Conservation (phyloP, 441 rosid species). For the Melastoma candidum region DNA sequence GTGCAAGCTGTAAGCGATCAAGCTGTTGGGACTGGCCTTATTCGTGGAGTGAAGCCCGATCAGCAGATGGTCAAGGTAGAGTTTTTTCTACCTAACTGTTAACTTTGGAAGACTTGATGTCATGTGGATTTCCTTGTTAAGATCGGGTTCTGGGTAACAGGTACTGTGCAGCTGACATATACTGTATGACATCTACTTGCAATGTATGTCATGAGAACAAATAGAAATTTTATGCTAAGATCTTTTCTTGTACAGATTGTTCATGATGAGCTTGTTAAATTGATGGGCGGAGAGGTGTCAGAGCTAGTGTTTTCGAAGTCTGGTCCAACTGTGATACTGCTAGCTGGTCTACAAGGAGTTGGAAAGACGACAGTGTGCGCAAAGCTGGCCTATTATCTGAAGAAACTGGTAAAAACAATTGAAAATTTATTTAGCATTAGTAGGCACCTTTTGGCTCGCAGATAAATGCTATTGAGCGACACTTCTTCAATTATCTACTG, state of each 20-base stretch:
- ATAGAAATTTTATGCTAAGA: background rate
- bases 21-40: constrained; percentile 82
- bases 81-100: background rate
- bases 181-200: background rate
- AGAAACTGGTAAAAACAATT: constrained; percentile 59
- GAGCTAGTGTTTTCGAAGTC: constrained; percentile 80
- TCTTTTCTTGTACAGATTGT: constrained; percentile 48
- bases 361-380: constrained; percentile 98
- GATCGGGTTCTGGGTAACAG: constrained; percentile 3
- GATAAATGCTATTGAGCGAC: background rate
- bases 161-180: background rate
- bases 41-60: constrained; percentile 91
- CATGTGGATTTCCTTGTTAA: background rate
- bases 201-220: background rate
- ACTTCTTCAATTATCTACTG: background rate
- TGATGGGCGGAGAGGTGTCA: constrained; percentile 98
- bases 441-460: background rate
- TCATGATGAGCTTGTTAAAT: constrained; percentile 74
- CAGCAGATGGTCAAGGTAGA: constrained; percentile 91
- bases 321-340: constrained; percentile 73
- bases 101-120: background rate
- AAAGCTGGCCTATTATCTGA: constrained; percentile 87
- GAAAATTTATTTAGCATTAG: background rate
- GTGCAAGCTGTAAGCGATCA: constrained; percentile 82
- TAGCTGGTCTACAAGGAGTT: constrained; percentile 97